Percentiles rank a stretch among this genome's conserved stretches.
phyloP scores from a whole-genome alignment of 768 basidiomycete genomes.

The Mycena vitilis region DNA sequence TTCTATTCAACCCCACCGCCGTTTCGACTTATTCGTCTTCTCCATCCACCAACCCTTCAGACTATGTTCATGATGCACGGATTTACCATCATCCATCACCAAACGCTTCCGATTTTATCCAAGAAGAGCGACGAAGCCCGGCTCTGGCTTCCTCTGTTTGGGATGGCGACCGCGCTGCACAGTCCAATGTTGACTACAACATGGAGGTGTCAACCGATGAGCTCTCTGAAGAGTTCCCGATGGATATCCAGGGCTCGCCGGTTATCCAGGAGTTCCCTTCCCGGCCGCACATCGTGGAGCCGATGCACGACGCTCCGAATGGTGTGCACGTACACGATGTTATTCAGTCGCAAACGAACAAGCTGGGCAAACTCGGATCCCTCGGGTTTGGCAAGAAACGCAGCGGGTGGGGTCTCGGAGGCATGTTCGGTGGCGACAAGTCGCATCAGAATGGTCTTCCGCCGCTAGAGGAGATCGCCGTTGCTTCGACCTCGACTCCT shows the following conservation, averaged over 20 bases:
- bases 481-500: slow-evolving; percentile 64
- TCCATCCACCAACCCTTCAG: slow-evolving; percentile 48
- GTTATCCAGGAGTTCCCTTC: slow-evolving; percentile 64
- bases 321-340: slow-evolving; percentile 45
- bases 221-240: slow-evolving; percentile 57
- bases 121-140: slow-evolving; percentile 44
- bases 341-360: slow-evolving; percentile 58
- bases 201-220: slow-evolving; percentile 75
- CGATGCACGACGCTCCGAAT: slow-evolving; percentile 49
- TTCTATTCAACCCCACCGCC: slow-evolving; percentile 23
- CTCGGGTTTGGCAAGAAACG: slow-evolving; percentile 78
- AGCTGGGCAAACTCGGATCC: slow-evolving; percentile 67
- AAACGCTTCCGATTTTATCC: slow-evolving; percentile 42
- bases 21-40: slow-evolving; percentile 42
- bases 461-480: slow-evolving; percentile 78
- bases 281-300: slow-evolving; percentile 54
- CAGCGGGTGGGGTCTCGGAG: slow-evolving; percentile 68
- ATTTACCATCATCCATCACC: slow-evolving; percentile 48
- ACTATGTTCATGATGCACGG: slow-evolving; percentile 47
- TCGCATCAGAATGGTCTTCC: slow-evolving; percentile 69
- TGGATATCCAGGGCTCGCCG: slow-evolving; percentile 64
- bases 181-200: slow-evolving; percentile 58
- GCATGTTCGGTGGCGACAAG: slow-evolving; percentile 83
- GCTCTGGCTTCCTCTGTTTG: slow-evolving; percentile 43
- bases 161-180: slow-evolving; percentile 32